A percentile compares a stretch with the other conserved stretches of the same genome.
Conservation (phyloP, 1,139 yeast species). For the Hyphopichia fennica region DNA sequence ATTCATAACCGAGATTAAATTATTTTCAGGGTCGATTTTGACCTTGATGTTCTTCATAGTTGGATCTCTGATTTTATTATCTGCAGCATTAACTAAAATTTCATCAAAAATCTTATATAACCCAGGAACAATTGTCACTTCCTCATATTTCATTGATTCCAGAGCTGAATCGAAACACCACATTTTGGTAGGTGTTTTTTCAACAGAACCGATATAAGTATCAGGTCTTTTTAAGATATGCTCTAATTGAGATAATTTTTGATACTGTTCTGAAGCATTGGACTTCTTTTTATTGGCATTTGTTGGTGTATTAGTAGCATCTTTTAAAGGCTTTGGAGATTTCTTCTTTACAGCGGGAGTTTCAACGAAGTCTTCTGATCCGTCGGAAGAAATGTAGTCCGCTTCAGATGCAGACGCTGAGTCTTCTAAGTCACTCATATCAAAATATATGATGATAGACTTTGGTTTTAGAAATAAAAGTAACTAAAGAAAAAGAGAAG, state of each 20-base stretch:
- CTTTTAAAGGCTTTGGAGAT: constrained; percentile 19
- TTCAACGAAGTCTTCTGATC: constrained; percentile 15
- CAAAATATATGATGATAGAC: constrained; percentile 11
- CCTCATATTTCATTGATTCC: constrained; percentile 70
- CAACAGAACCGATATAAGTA: constrained; percentile 95
- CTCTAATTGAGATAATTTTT: constrained; percentile 89
- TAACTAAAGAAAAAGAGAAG: not conserved
- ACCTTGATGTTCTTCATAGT: constrained; percentile 84
- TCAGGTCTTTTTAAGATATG: constrained; percentile 98
- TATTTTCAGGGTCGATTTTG: constrained; percentile 70
- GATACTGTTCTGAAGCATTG: constrained; percentile 76
- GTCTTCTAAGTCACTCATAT: constrained; percentile 10
- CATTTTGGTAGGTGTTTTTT: constrained; percentile 72
- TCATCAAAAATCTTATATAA: constrained; percentile 96
- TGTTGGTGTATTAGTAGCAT: constrained; percentile 20
- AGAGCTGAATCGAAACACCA: constrained; percentile 79
- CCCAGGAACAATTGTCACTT: constrained; percentile 89
- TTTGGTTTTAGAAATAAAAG: too few species aligned
- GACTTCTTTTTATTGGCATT: constrained; percentile 4
- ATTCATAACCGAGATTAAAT: constrained; percentile 77
- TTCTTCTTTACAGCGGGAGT: constrained; percentile 9
- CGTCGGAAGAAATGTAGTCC: constrained; percentile 12
- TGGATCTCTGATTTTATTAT: constrained; percentile 94
- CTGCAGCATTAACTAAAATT: constrained; percentile 97
- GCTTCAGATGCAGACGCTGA: constrained; percentile 5